Evolutionary conservation across 495 filamentous ascomycete genomes (phyloP), one percentile per base, ranked within the genome.

Genomic region (Filosporella fistucella): DNA sequence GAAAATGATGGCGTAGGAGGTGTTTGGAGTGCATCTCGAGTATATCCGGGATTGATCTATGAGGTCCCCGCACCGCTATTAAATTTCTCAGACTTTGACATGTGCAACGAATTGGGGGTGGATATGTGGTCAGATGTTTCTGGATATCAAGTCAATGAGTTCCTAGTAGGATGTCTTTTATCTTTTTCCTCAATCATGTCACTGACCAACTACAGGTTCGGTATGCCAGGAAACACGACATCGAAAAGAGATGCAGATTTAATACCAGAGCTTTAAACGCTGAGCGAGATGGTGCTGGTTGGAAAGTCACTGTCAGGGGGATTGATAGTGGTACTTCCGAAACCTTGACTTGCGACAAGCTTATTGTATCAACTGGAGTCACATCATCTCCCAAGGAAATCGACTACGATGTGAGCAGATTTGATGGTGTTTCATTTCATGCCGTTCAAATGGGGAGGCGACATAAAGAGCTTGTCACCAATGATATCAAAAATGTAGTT

Each of bases 21-120:
- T 2, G 73, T 71, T 0, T 80, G 76, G 76, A 63, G 69, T 35
- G 57, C 63, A 23, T 59, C 70, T n/a, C 59, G 71, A 26, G 49
- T 78, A 14, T 77, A 80, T 50, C 68, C 71, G 2, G 70, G 58
- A 2, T 58, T 76, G 22, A 56, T 66, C 12, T 61, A 64, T 4
- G 68, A 76, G 29, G 64, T 64, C 32, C 55, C 60, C 14, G 32
- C 61, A 21, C 68, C 69, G 17, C 54, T 53, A 7, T 67, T 69
- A 44, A 63, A 74, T n/a, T 61, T 62, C 17, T 64, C 66, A 1
- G 62, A 64, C 24, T 63, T 62, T 16, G 57, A 60, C 1, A 66
- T 69, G 66, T 22, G 44, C 9, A 48, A 48, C 8, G 58, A 64
- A 36, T 35, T 48, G 32, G 61, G 61, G 3, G 54, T 65, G 11